Base-by-base conservation (phyloP, 169 alveolate genomes). In the Theileria annulata region DNA sequence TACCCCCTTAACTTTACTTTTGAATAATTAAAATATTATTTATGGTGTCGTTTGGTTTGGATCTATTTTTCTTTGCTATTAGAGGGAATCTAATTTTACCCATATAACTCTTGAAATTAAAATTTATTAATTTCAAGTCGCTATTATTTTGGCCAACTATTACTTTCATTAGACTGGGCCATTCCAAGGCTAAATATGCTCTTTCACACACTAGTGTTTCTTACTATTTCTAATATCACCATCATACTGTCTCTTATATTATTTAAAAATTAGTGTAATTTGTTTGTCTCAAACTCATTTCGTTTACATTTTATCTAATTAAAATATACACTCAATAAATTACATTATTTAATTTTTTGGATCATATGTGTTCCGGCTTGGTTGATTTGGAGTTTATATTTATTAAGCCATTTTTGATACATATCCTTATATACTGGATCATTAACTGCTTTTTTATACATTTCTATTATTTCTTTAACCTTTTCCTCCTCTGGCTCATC, bases 391-490 rank as follows among this genome's bases (percentile, higher is more conserved):
- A 42, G 51, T 42, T 42, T 73, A 51, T 58, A 70, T 67, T 64
- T 62, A 9, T 27, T 47, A 28, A 37, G 75, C 89, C 89, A 82
- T 54, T 82, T 56, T 8, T 28, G 74, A 25, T 60, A 82, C 3
- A 49, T 76, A n/a, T 67, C 51, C 31, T 67, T 25, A 62, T 82
- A 82, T 15, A 30, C 66, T 6, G 79, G 80, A 56, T 69, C 71
- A 13, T 71, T 71, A 21, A 59, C 89, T 13, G 89, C 89, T 2
- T 60, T 71, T 4, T 58, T 69, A 54, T 82, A 82, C 31, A 47
- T 71, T 51, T 82, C 85, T 49, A 82, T 23, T 9, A 82, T 82
- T 6, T 64, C 85, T 21, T 75, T 62, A 2, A 74, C 27, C 58
- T 58, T 67, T 3, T 75, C 85, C 12, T 9, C 27, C 13, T 56